phyloP scores from a whole-genome alignment of 768 basidiomycete genomes.

The Crepidotus variabilis region DNA sequence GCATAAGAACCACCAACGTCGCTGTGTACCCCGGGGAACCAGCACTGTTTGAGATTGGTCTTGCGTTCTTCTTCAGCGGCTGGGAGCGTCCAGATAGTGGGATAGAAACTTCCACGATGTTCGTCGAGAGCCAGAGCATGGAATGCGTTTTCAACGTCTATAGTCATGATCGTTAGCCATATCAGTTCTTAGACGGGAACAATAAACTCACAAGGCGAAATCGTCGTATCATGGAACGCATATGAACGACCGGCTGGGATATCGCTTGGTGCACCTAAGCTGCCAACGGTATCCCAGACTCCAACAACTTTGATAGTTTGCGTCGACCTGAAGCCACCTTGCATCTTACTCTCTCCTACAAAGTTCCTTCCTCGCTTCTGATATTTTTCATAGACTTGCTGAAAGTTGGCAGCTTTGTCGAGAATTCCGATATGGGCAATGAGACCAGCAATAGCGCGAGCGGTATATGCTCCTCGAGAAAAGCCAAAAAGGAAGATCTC shows the following conservation, averaged over 20 bases:
- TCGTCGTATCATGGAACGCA: constrained; percentile 12
- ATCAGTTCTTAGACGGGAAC: constrained; percentile 4
- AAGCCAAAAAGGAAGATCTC: constrained; percentile 1
- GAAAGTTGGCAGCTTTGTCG: neutral
- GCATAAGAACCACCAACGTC: constrained; percentile 15
- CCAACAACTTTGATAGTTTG: no score
- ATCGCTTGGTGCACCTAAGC: no score
- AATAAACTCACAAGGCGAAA: constrained; percentile 21
- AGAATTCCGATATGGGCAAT: neutral
- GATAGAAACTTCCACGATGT: constrained; percentile 18
- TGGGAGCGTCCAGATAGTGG: constrained; percentile 13
- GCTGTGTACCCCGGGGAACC: constrained; percentile 22
- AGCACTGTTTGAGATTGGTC: constrained; percentile 16
- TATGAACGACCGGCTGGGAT: neutral
- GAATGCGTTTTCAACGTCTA: constrained; percentile 14
- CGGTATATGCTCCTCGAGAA: constrained; percentile 2
- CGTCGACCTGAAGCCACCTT: neutral
- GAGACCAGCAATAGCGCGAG: constrained; percentile 1
- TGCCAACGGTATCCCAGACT: no score
- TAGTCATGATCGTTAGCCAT: constrained; percentile 10
- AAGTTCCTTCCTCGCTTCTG: neutral
- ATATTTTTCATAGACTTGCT: neutral
- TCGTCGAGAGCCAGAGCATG: constrained; percentile 25
- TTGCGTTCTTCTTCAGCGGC: neutral
- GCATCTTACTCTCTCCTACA: neutral